A percentile compares a stretch with the other conserved stretches of the same genome.
These are phyloP conservation scores for Gymnopilus junonius DNA, from an alignment of 768 basidiomycete genomes.

Conservation along the genomic window DNA sequence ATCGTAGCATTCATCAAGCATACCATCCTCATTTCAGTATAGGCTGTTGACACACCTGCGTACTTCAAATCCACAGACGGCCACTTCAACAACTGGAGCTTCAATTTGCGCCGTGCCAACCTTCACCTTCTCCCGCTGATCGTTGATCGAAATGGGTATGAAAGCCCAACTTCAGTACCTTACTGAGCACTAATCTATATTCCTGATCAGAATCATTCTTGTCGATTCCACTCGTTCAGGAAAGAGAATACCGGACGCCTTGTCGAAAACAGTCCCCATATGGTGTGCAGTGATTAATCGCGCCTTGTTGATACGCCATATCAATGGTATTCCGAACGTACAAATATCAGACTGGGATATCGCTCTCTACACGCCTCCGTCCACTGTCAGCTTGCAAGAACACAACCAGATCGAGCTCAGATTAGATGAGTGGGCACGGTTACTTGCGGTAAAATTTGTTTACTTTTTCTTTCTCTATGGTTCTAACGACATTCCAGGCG, in stretches of 20 bases:
- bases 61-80: constrained; percentile 97
- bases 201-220: constrained; percentile 63
- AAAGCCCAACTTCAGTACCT: constrained; percentile 16
- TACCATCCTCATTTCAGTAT: neutral
- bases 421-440: constrained; percentile 71
- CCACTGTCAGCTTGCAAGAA: constrained; percentile 73
- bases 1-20: neutral
- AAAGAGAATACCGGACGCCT: constrained; percentile 92
- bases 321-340: constrained; percentile 19
- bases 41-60: constrained; percentile 49
- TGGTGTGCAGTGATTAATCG: constrained; percentile 93
- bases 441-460: constrained; percentile 58
- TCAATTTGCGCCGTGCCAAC: constrained; percentile 85
- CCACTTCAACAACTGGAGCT: constrained; percentile 83
- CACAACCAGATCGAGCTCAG: constrained; percentile 73
- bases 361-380: constrained; percentile 71
- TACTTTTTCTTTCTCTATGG: neutral
- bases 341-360: constrained; percentile 51
- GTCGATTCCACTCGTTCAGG: constrained; percentile 94
- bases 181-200: no score
- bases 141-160: constrained; percentile 61
- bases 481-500: constrained; percentile 41
- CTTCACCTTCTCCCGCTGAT: constrained; percentile 73
- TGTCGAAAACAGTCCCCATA: constrained; percentile 92
- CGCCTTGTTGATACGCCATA: constrained; percentile 45